A percentile compares a stretch with the other conserved stretches of the same genome.
phyloP scores from a whole-genome alignment of 148 eudicot genomes.

The Salicornia ramosissima region DNA sequence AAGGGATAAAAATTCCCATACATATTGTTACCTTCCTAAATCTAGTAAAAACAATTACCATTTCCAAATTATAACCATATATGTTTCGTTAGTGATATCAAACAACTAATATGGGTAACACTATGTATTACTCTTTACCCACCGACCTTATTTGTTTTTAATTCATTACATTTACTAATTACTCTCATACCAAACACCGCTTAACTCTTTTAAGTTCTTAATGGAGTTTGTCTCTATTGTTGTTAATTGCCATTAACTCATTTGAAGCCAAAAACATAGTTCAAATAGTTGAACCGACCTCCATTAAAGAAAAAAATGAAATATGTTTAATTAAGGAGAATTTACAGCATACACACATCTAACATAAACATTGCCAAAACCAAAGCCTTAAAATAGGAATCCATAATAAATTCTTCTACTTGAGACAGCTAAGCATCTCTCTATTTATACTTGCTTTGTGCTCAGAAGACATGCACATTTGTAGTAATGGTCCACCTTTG shows the following conservation, averaged over 20 bases:
- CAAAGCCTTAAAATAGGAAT: constrained; percentile 8
- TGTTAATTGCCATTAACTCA: constrained; percentile 1
- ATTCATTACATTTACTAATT: too few relatives aligned
- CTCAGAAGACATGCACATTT: constrained; percentile 24
- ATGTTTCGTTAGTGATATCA: too few relatives aligned
- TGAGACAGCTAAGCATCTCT: constrained; percentile 15
- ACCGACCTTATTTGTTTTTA: too few relatives aligned
- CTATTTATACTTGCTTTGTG: background rate
- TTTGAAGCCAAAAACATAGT: constrained; percentile 2
- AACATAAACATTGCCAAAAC: background rate
- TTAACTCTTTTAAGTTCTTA: too few relatives aligned
- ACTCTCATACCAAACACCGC: too few relatives aligned
- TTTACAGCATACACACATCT: constrained; percentile 15
- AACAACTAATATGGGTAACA: too few relatives aligned
- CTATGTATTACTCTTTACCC: too few relatives aligned
- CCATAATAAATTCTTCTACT: constrained; percentile 12
- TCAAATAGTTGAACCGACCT: background rate
- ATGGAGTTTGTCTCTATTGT: too few relatives aligned
- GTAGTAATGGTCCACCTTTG: constrained; percentile 17
- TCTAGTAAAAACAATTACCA: too few relatives aligned
- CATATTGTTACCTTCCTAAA: too few relatives aligned
- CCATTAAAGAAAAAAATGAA: background rate
- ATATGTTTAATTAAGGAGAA: constrained; percentile 1
- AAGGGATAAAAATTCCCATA: too few relatives aligned
- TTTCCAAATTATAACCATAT: too few relatives aligned